phyloP scores from a whole-genome alignment of 768 basidiomycete species.

The Boletus patriciae region DNA sequence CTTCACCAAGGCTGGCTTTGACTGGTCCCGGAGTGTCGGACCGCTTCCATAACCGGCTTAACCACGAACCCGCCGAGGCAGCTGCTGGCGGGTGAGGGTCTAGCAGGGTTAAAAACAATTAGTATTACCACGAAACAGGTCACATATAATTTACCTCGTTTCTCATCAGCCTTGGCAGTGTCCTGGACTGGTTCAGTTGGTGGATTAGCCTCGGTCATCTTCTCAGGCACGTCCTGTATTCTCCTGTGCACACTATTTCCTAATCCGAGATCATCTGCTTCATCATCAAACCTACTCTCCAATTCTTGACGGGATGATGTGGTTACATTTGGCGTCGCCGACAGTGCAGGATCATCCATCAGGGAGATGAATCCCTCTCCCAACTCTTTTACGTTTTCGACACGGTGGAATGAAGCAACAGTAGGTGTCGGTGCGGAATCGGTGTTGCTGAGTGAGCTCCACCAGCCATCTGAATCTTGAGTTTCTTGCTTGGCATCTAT shows the following conservation, averaged over 20 bases:
- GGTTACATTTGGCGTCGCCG: conserved; percentile 33
- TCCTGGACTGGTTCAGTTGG: conserved; percentile 19
- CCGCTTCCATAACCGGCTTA: conserved; percentile 80
- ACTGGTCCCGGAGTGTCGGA: conserved; percentile 68
- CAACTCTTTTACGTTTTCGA: conserved; percentile 44
- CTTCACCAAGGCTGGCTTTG: conserved; percentile 90
- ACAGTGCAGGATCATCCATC: conserved; percentile 64
- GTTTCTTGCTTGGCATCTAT: conserved; percentile 35
- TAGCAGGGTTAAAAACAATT: background rate
- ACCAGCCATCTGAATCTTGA: conserved; percentile 55
- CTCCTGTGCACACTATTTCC: conserved; percentile 63
- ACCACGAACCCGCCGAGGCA: conserved; percentile 61
- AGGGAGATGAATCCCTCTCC: conserved; percentile 75
- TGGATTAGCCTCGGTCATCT: conserved; percentile 27
- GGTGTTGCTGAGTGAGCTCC: conserved; percentile 51
- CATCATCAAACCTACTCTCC: conserved; percentile 40
- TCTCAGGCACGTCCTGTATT: conserved; percentile 32
- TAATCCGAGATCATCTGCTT: conserved; percentile 88
- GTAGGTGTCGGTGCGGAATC: conserved; percentile 60
- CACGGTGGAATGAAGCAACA: conserved; percentile 59
- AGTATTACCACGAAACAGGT: background rate
- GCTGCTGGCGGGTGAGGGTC: conserved; percentile 23
- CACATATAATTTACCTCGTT: conserved; percentile 28
- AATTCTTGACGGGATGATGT: conserved; percentile 12
- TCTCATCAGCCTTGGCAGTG: conserved; percentile 25